These are phyloP conservation scores for Agrocybe chaxingu DNA, from an alignment of 768 basidiomycete species.

Conservation along the genomic window DNA sequence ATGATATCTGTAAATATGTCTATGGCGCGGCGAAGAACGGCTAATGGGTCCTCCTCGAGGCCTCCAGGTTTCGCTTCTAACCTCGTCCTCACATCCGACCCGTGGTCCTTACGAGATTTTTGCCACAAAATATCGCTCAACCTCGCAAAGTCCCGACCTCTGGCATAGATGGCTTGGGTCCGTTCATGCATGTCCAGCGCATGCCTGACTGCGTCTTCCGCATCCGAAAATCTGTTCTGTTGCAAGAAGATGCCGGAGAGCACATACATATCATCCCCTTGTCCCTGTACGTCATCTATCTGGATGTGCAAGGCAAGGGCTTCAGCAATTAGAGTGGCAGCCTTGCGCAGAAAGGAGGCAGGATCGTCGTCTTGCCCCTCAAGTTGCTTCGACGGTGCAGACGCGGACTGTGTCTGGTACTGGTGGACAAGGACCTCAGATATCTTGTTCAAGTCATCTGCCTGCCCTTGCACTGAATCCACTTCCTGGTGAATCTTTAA, in stretches of 20 bases:
- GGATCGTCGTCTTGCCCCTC: too few relatives aligned
- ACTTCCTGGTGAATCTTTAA: conserved; percentile 9
- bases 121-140: conserved; percentile 20
- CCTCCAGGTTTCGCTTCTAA: background rate
- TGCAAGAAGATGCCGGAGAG: conserved; percentile 21
- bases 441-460: conserved; percentile 14
- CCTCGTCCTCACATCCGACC: too few relatives aligned
- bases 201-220: conserved; percentile 15
- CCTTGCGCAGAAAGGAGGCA: conserved; percentile 9
- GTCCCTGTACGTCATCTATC: conserved; percentile 18
- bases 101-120: background rate
- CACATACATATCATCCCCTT: conserved; percentile 24
- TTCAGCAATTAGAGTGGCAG: conserved; percentile 9
- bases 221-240: conserved; percentile 16
- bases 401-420: too few relatives aligned
- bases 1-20: background rate
- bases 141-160: conserved; percentile 17
- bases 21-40: background rate
- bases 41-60: background rate
- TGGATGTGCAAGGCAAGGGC: conserved; percentile 17
- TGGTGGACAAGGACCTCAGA: conserved; percentile 9
- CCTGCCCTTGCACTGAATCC: conserved; percentile 13
- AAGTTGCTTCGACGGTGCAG: too few relatives aligned
- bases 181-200: conserved; percentile 18
- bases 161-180: conserved; percentile 7